Percentiles rank a stretch among this genome's conserved stretches.
Conservation (phyloP, 2,329 filamentous ascomycete genomes). For the Phaeosphaeria sp. region DNA sequence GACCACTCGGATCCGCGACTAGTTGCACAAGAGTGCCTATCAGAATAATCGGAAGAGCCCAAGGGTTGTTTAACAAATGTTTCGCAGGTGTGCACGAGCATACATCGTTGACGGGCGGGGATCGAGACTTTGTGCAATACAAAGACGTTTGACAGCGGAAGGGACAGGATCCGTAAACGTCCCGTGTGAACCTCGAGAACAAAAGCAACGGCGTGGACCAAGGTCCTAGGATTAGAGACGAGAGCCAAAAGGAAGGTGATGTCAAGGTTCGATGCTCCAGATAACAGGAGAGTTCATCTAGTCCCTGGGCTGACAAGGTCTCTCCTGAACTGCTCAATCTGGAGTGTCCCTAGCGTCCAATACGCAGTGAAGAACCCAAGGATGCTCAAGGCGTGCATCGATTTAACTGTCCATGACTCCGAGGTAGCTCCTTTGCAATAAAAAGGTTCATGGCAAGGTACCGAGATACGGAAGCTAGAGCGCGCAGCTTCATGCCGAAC, state of each 20-base stretch:
- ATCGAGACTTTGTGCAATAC: neutral
- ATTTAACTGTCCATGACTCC: conserved; percentile 3
- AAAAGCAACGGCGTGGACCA: neutral
- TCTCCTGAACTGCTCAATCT: conserved; percentile 2
- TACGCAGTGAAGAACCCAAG: conserved; percentile 2
- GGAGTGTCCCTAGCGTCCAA: conserved; percentile 4
- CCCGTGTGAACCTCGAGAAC: neutral
- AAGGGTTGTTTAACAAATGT: neutral
- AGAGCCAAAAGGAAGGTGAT: neutral
- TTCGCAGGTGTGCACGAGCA: neutral
- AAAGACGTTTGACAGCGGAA: neutral
- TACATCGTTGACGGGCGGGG: neutral
- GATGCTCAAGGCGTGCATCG: conserved; percentile 1
- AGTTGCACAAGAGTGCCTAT: neutral
- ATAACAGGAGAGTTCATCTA: neutral
- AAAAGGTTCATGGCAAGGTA: neutral
- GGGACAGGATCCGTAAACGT: neutral
- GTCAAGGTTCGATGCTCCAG: neutral
- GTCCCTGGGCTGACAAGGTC: neutral
- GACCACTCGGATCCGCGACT: neutral
- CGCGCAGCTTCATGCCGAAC: neutral
- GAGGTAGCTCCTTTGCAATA: conserved; percentile 3
- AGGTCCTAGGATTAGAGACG: neutral
- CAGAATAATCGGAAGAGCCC: neutral
- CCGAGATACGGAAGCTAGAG: neutral